Percentiles rank a stretch among this genome's conserved stretches.
Conservation (phyloP, 2,329 filamentous ascomycete genomes). For the Colletotrichum cordylinicola region DNA sequence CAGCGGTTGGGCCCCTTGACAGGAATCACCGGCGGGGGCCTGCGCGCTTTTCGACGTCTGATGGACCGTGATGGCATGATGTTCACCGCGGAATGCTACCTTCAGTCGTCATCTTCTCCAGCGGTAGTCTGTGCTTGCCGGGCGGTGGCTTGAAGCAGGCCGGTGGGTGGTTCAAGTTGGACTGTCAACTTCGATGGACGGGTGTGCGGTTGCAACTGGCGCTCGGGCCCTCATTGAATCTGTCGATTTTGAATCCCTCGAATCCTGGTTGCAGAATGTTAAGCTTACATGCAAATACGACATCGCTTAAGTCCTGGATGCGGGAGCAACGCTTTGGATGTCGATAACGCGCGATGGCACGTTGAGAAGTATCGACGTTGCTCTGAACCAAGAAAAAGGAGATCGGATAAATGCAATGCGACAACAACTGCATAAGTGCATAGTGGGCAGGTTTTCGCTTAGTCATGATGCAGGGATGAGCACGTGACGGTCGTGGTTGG, state of each 20-base stretch:
- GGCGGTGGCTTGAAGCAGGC: not conserved
- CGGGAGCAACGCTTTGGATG: not conserved
- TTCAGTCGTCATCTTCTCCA: not conserved
- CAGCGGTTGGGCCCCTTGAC: not conserved
- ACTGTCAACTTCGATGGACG: not conserved
- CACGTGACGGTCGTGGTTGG: constrained; percentile 5
- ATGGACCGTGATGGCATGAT: not conserved
- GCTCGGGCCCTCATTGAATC: not conserved
- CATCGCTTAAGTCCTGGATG: not conserved
- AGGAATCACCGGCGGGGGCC: not conserved
- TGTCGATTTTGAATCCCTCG: not conserved
- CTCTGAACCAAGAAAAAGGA: not conserved
- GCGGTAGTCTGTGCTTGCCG: not conserved
- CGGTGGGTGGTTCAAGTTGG: not conserved
- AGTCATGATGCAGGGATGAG: not conserved
- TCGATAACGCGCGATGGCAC: not conserved
- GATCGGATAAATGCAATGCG: not conserved
- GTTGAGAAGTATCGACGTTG: not conserved
- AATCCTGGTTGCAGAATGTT: not conserved
- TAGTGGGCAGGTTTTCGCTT: not conserved
- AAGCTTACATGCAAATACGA: not conserved
- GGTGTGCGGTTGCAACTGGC: not conserved
- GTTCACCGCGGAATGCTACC: not conserved
- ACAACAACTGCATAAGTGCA: not conserved
- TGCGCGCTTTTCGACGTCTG: not conserved